Percentiles rank a stretch among this genome's conserved stretches.
phyloP scores from a whole-genome alignment of 257 asterid species.

The Jacaranda copaia region DNA sequence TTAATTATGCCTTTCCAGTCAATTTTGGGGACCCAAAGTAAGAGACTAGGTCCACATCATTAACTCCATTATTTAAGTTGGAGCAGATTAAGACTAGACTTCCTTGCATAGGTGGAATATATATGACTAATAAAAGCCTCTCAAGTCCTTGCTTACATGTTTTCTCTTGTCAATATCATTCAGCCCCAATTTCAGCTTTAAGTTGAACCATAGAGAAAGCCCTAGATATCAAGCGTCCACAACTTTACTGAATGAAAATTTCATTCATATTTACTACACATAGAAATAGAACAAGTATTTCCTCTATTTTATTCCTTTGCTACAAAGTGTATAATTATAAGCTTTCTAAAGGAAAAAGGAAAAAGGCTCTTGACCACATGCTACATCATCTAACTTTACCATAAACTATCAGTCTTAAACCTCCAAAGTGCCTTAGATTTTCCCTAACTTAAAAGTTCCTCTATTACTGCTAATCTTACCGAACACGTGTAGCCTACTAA shows the following conservation, averaged over 20 bases:
- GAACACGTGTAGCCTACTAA: conserved; percentile 10
- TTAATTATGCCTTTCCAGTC: not conserved
- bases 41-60: too few relatives aligned
- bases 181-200: too few relatives aligned
- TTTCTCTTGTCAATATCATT: too few relatives aligned
- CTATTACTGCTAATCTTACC: not conserved
- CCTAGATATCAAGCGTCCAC: not conserved
- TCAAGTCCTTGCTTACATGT: too few relatives aligned
- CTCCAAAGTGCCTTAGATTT: not conserved
- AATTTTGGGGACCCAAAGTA: not conserved
- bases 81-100: too few relatives aligned
- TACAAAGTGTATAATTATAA: not conserved
- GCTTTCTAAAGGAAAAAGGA: not conserved
- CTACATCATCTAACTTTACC: conserved; percentile 10
- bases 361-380: not conserved
- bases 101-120: too few relatives aligned
- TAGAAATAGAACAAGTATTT: not conserved
- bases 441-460: not conserved
- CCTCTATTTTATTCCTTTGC: conserved; percentile 2
- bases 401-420: not conserved
- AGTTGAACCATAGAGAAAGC: too few relatives aligned
- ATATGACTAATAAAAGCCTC: too few relatives aligned
- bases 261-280: conserved; percentile 5
- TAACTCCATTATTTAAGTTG: too few relatives aligned
- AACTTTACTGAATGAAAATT: not conserved